phyloP scores from a whole-genome alignment of 805 yeast genomes.

The Aciculoconidium aculeatum region DNA sequence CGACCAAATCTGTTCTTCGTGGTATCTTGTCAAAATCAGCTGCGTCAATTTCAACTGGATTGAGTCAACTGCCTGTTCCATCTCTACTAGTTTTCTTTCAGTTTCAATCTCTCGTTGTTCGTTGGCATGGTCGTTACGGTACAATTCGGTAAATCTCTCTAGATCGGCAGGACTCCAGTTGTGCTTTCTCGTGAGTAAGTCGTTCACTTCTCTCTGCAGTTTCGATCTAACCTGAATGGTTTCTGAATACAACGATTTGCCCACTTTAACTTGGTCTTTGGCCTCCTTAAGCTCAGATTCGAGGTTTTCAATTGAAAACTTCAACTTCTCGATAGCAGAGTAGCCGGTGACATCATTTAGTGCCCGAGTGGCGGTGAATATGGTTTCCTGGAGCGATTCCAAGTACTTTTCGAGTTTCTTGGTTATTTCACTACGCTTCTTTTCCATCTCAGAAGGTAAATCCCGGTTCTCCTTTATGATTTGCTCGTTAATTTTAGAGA shows the following conservation, averaged over 20 bases:
- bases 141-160: conserved; percentile 76
- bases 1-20: conserved; percentile 97
- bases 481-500: conserved; percentile 5
- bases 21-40: conserved; percentile 81
- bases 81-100: conserved; percentile 39
- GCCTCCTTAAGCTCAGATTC: conserved; percentile 49
- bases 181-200: conserved; percentile 76
- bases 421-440: conserved; percentile 28
- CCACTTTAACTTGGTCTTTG: conserved; percentile 41
- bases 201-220: conserved; percentile 83
- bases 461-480: conserved; percentile 21
- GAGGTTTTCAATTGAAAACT: conserved; percentile 48
- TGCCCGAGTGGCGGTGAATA: conserved; percentile 57
- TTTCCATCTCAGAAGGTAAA: conserved; percentile 43
- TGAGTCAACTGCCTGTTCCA: conserved; percentile 63
- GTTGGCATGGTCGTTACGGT: conserved; percentile 73
- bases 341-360: conserved; percentile 93
- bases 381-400: conserved; percentile 51
- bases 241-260: conserved; percentile 48
- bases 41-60: conserved; percentile 63
- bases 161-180: conserved; percentile 76
- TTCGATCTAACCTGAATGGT: conserved; percentile 60
- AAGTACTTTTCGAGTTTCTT: conserved; percentile 44
- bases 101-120: conserved; percentile 54
- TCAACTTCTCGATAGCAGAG: conserved; percentile 67